Percentiles rank a stretch among this genome's conserved stretches.
These are phyloP conservation scores for Cyphellophora europaea DNA, from an alignment of 2,329 filamentous ascomycete genomes.

Conservation along the genomic window DNA sequence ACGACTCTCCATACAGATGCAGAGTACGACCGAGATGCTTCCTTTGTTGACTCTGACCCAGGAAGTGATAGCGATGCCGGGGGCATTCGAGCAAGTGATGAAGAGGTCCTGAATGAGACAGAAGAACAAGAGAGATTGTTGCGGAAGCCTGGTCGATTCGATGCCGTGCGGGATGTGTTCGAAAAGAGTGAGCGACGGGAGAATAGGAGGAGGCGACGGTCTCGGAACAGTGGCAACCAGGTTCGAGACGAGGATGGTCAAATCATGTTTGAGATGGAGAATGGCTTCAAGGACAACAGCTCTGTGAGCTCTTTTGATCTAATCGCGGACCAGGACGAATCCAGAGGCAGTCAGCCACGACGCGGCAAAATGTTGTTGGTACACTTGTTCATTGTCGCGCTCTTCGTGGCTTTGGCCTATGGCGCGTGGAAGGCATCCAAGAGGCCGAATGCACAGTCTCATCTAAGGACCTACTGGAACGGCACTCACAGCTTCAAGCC, in stretches of 20 bases:
- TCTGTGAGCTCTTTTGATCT: slow-evolving; percentile 51
- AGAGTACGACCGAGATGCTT: not conserved
- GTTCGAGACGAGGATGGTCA: slow-evolving; percentile 28
- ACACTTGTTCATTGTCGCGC: slow-evolving; percentile 33
- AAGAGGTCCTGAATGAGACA: slow-evolving; percentile 58
- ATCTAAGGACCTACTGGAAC: slow-evolving; percentile 48
- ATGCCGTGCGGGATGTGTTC: slow-evolving; percentile 31
- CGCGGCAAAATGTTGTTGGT: slow-evolving; percentile 14
- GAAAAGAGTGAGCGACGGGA: slow-evolving; percentile 30
- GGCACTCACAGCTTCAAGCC: slow-evolving; percentile 82
- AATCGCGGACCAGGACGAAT: slow-evolving; percentile 41
- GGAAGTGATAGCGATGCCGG: not conserved
- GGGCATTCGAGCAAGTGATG: not conserved
- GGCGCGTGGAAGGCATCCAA: slow-evolving; percentile 49
- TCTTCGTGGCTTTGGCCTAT: slow-evolving; percentile 47
- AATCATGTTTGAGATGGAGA: slow-evolving; percentile 82
- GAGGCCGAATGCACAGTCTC: slow-evolving; percentile 12
- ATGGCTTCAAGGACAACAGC: slow-evolving; percentile 57
- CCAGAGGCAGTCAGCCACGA: slow-evolving; percentile 10
- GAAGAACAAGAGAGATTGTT: slow-evolving; percentile 48
- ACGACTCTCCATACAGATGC: not conserved
- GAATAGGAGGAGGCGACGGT: slow-evolving; percentile 43
- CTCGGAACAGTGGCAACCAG: slow-evolving; percentile 31
- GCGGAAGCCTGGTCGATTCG: slow-evolving; percentile 28
- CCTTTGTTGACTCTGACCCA: not conserved